Evolutionary conservation across 371 early-diverging fungal species (phyloP).

Genomic region (Apophysomyces ossiformis): DNA sequence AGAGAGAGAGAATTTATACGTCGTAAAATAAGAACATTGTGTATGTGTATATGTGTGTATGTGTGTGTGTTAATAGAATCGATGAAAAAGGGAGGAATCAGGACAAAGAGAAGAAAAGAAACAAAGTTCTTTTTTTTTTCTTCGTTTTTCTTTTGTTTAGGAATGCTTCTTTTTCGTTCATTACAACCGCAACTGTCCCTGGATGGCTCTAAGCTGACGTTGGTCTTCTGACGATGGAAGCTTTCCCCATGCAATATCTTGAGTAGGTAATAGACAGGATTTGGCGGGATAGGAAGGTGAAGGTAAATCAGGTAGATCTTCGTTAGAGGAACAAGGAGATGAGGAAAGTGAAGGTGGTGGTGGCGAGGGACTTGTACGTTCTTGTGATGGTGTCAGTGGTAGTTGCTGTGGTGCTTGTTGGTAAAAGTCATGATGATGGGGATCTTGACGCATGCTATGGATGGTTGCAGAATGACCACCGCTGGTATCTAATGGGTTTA

Average conservation of each 20-base stretch:
- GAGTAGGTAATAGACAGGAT: constrained; percentile 31
- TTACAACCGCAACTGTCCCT: constrained; percentile 36
- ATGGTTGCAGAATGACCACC: constrained; percentile 53
- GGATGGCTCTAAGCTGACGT: constrained; percentile 48
- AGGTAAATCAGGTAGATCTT: constrained; percentile 25
- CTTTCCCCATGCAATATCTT: constrained; percentile 52
- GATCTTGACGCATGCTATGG: constrained; percentile 40
- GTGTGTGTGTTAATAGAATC: background rate
- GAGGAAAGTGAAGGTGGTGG: constrained; percentile 44
- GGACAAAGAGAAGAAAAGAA: constrained; percentile 4
- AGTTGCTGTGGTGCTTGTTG: constrained; percentile 3
- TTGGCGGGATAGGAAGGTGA: constrained; percentile 20
- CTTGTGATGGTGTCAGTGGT: background rate
- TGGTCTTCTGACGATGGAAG: constrained; percentile 53
- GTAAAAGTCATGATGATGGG: constrained; percentile 16
- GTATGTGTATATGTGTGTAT: constrained; percentile 2
- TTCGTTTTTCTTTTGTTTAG: constrained; percentile 9
- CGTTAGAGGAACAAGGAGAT: constrained; percentile 38
- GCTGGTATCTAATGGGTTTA: constrained; percentile 52
- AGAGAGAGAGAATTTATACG: too few species aligned
- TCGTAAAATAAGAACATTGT: background rate
- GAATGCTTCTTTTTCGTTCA: background rate
- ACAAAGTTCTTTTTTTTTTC: background rate
- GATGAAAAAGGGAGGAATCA: background rate
- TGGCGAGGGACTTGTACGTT: constrained; percentile 25